Conservation (phyloP, 164 flowering plant genomes). For the Taxillus chinensis region DNA sequence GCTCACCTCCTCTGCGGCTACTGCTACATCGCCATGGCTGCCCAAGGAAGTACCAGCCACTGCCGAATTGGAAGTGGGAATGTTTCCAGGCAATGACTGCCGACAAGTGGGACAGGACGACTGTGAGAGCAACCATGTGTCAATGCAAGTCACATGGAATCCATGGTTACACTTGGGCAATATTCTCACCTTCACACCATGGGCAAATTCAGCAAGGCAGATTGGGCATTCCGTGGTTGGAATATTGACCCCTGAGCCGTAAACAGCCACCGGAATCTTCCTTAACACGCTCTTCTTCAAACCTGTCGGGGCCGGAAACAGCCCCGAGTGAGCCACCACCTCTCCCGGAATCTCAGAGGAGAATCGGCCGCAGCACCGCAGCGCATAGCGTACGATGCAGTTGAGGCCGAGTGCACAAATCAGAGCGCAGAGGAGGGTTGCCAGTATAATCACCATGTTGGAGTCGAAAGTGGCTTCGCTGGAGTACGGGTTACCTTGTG, state of each 20-base stretch:
- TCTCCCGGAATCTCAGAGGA: constrained; percentile 8
- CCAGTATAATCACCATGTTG: constrained; percentile 30
- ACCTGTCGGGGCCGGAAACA: constrained; percentile 10
- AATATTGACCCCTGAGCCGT: constrained; percentile 2
- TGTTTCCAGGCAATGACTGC: constrained; percentile 1
- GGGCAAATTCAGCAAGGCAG: constrained; percentile 21
- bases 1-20: constrained; percentile 15
- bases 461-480: constrained; percentile 14
- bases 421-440: constrained; percentile 24
- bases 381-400: constrained; percentile 22
- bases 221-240: constrained; percentile 16
- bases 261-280: constrained; percentile 17
- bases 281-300: constrained; percentile 16
- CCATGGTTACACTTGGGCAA: constrained; percentile 29
- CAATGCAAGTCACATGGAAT: constrained; percentile 28
- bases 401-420: constrained; percentile 25
- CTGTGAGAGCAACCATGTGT: constrained; percentile 22
- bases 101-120: constrained; percentile 28
- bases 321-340: not conserved
- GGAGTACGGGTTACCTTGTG: constrained; percentile 2
- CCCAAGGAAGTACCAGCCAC: not conserved
- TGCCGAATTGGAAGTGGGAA: not conserved
- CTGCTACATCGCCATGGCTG: not conserved
- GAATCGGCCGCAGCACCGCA: constrained; percentile 14
- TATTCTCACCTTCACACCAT: constrained; percentile 23